Base-by-base conservation (phyloP, 1,284 basidiomycete genomes). In the Macrocystidia cucumis region DNA sequence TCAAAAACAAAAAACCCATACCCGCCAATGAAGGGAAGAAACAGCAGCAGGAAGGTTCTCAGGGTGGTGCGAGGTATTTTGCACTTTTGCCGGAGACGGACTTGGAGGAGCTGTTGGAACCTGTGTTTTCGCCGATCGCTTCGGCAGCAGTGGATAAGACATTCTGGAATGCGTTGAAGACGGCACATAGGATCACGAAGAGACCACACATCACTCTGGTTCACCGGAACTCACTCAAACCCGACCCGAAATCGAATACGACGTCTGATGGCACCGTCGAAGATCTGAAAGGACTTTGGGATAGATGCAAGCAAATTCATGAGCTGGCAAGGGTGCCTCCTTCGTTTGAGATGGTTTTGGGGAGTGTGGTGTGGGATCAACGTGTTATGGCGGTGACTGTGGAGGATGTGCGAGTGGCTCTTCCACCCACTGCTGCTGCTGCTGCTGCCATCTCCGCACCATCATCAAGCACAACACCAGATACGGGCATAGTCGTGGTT, bases 191-290 rank as follows among this genome's bases (percentile, higher is more conserved):
- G 9, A 53, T 95, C 13, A 60, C 74, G 2, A 47, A 55, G 9
- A 59, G 68, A 3, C 91, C 93, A 1, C 95, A 98, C 55, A 66
- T 97, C 37, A 98, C 95, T 0, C 62, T 98, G 35, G 78, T 85
- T 5, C 95, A 98, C 55, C 58, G 61, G 43, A 82, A 79, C 17
- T 55, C 60, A 16, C 62, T 84, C n/a, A n/a, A n/a, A n/a, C n/a
- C n/a, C n/a, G n/a, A n/a, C n/a, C n/a, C n/a, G n/a, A n/a, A n/a
- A n/a, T n/a, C n/a, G n/a, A n/a, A n/a, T n/a, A n/a, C n/a, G n/a
- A n/a, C n/a, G n/a, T n/a, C n/a, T n/a, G n/a, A n/a, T n/a, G n/a
- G n/a, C n/a, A n/a, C n/a, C n/a, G n/a, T n/a, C 3, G 65, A 69
- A 3, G 62, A 38, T 4, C 72, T 71, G 25, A 37, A 57, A 38